A percentile compares a stretch with the other conserved stretches of the same genome.
Conservation (phyloP, 78 protist genomes). For the Ministeria vibrans region DNA sequence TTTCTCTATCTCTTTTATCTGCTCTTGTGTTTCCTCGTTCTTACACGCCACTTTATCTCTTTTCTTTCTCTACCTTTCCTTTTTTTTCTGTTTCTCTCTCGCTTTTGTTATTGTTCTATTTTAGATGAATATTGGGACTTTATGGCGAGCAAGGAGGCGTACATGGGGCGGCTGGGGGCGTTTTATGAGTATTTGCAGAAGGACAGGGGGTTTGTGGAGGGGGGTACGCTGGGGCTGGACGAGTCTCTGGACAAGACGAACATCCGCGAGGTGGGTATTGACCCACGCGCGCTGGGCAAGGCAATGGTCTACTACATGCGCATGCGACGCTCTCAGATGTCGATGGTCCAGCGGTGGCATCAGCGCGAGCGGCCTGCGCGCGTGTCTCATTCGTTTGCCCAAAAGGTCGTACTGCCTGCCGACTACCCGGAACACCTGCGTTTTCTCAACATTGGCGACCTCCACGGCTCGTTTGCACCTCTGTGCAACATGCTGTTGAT, state of each 20-base stretch:
- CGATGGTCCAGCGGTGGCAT: too few relatives aligned
- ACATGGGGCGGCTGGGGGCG: background rate
- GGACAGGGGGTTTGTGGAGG: background rate
- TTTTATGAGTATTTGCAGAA: background rate
- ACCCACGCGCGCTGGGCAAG: background rate
- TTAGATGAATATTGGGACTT: background rate
- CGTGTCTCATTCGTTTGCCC: background rate
- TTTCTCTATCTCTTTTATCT: background rate
- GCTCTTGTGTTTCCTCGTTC: too few relatives aligned
- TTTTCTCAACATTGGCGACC: background rate
- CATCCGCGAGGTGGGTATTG: background rate
- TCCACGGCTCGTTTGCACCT: background rate
- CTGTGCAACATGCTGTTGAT: background rate
- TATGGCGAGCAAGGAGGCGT: background rate
- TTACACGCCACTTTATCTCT: too few relatives aligned
- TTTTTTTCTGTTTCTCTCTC: background rate
- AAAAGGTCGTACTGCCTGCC: background rate
- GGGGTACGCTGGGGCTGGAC: background rate
- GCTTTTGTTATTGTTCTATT: background rate
- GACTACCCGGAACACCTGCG: background rate
- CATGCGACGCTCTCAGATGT: too few relatives aligned
- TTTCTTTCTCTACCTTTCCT: background rate
- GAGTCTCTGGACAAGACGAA: background rate
- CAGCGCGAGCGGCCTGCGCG: background rate
- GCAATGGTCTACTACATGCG: background rate